A percentile compares a stretch with the other conserved stretches of the same genome.
Evolutionary conservation across 495 filamentous ascomycete species (phyloP).

Genomic region (Saxispiralis lemnorum): DNA sequence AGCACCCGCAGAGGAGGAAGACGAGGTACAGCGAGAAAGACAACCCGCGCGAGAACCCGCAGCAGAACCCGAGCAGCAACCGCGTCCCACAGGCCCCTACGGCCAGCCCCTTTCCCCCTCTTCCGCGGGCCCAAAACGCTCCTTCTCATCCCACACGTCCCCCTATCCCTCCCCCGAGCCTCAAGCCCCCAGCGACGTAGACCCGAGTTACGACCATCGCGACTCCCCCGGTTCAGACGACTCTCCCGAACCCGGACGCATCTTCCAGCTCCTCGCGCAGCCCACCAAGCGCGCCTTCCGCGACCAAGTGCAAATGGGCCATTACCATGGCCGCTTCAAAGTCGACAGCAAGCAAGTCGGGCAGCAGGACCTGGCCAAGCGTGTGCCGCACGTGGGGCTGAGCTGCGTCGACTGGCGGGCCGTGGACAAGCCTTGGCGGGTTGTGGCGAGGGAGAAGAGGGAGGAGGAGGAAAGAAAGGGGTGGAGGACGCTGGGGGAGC

Average conservation of each 20-base stretch:
- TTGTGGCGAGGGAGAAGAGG: slow-evolving; percentile 13
- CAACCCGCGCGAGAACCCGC: not conserved
- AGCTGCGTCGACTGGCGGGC: slow-evolving; percentile 20
- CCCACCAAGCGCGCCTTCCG: slow-evolving; percentile 17
- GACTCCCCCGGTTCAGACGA: slow-evolving; percentile 2
- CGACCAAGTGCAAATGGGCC: slow-evolving; percentile 25
- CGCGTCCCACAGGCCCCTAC: not conserved
- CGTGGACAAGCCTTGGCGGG: slow-evolving; percentile 14
- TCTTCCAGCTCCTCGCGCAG: slow-evolving; percentile 22
- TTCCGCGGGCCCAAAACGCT: not conserved
- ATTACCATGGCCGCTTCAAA: slow-evolving; percentile 23
- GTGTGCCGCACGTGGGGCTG: slow-evolving; percentile 18
- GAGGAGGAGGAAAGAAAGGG: slow-evolving; percentile 5
- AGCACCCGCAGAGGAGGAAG: slow-evolving; percentile 4
- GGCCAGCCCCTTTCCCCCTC: not conserved
- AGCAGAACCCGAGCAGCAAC: not conserved
- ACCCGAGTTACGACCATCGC: slow-evolving; percentile 1
- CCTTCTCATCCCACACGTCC: slow-evolving; percentile 3
- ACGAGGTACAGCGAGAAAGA: not conserved
- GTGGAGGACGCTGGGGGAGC: slow-evolving; percentile 15
- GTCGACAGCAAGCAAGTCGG: slow-evolving; percentile 12
- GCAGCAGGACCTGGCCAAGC: slow-evolving; percentile 19
- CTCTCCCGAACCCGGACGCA: slow-evolving; percentile 1
- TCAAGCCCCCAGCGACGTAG: not conserved
- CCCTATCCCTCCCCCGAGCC: not conserved